A percentile compares a stretch with the other conserved stretches of the same genome.
These are phyloP conservation scores for Cornus suecica DNA, from an alignment of 148 eudicot genomes.

Conservation along the genomic window DNA sequence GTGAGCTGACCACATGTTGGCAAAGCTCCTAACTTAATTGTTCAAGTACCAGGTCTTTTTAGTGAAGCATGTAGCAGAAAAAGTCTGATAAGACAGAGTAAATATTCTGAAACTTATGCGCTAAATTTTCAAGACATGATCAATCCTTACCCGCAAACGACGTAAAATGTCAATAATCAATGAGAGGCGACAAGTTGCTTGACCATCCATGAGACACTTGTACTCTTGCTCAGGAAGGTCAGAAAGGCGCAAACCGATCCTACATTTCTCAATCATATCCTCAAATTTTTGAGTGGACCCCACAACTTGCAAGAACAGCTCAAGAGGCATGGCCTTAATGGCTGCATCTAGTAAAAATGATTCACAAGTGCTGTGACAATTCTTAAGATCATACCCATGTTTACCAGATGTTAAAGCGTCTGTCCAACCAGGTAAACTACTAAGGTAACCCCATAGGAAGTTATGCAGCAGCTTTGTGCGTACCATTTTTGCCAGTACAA, in stretches of 20 bases:
- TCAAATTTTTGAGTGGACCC: conserved; percentile 66
- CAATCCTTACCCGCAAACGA: conserved; percentile 64
- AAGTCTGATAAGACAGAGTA: not conserved
- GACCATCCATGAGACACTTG: conserved; percentile 67
- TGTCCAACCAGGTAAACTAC: conserved; percentile 44
- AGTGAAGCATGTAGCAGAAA: not conserved
- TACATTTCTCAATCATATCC: conserved; percentile 74
- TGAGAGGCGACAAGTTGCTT: conserved; percentile 74
- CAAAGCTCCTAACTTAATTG: not conserved
- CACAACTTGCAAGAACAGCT: conserved; percentile 78
- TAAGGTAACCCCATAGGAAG: conserved; percentile 68
- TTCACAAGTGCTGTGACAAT: conserved; percentile 78
- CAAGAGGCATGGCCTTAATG: conserved; percentile 89
- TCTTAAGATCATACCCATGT: conserved; percentile 44
- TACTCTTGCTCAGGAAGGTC: conserved; percentile 76
- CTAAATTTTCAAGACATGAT: not conserved
- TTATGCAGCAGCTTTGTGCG: conserved; percentile 74
- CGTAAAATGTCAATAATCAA: conserved; percentile 73
- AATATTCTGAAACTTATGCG: not conserved
- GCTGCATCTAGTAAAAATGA: conserved; percentile 59
- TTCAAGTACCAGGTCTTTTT: not conserved
- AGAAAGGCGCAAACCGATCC: conserved; percentile 65
- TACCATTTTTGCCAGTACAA: conserved; percentile 88
- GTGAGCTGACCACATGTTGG: not conserved
- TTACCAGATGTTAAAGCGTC: conserved; percentile 40